These are phyloP conservation scores for Ogataea dorogensis DNA, from an alignment of 805 yeast species.

Conservation along the genomic window DNA sequence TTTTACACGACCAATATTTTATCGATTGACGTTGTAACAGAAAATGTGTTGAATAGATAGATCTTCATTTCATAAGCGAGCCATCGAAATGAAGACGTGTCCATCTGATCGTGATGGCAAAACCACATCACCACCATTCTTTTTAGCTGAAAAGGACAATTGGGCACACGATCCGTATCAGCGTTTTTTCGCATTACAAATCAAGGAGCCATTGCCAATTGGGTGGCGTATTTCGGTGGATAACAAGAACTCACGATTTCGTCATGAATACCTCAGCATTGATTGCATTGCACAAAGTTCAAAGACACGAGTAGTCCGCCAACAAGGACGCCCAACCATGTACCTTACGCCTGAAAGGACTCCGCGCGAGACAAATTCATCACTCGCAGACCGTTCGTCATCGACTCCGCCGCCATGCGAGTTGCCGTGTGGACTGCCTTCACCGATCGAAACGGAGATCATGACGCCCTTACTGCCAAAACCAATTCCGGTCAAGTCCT, in stretches of 20 bases:
- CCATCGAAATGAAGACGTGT: no score
- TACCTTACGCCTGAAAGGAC: slow-evolving; percentile 1
- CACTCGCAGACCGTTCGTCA: no score
- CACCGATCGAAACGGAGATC: slow-evolving; percentile 16
- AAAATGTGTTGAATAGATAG: slow-evolving; percentile 2
- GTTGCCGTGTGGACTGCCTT: no score
- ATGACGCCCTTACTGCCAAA: slow-evolving; percentile 17
- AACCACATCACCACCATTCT: no score
- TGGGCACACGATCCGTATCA: slow-evolving; percentile 31
- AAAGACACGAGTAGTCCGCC: background rate
- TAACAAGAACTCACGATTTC: slow-evolving; percentile 21
- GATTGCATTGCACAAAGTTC: background rate
- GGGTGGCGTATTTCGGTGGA: slow-evolving; percentile 20
- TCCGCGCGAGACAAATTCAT: no score
- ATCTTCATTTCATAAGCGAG: background rate
- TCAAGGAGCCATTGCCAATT: slow-evolving; percentile 17
- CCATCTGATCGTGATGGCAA: no score
- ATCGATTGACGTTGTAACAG: slow-evolving; percentile 6
- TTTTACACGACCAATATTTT: slow-evolving; percentile 1
- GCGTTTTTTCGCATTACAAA: slow-evolving; percentile 21
- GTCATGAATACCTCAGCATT: slow-evolving; percentile 13
- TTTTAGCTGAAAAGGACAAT: slow-evolving; percentile 12
- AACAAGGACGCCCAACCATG: background rate
- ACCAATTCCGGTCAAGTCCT: slow-evolving; percentile 13
- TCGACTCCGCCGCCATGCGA: no score